Evolutionary conservation across 441 rosid species (phyloP).

Genomic region (Pelargonium australe): DNA sequence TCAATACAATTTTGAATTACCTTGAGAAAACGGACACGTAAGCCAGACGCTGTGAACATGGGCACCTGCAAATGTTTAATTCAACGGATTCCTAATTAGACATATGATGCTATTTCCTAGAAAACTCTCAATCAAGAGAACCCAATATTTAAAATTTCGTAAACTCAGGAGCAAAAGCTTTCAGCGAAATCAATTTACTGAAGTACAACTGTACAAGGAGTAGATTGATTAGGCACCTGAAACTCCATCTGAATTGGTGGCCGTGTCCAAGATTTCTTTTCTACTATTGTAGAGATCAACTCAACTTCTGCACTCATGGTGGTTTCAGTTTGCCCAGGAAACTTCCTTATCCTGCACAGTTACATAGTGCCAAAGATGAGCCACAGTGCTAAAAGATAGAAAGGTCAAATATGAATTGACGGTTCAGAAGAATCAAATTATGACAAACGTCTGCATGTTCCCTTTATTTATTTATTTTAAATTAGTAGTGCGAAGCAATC

Average conservation of each 20-base stretch:
- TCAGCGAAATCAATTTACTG: no score
- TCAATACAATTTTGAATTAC: conserved; percentile 24
- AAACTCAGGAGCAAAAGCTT: no score
- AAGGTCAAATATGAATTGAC: no score
- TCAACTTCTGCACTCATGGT: conserved; percentile 97
- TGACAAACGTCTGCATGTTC: neutral
- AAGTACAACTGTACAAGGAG: neutral
- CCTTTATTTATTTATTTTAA: no score
- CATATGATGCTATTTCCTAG: conserved; percentile 2
- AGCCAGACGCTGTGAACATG: conserved; percentile 96
- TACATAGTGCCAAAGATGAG: conserved; percentile 4
- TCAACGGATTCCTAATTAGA: no score
- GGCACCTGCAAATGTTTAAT: conserved; percentile 50
- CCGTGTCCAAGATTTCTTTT: conserved; percentile 91
- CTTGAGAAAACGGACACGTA: conserved; percentile 97
- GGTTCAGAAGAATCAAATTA: no score
- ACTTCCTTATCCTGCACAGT: conserved; percentile 73
- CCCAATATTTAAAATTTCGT: no score
- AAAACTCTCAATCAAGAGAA: no score
- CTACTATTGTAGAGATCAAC: conserved; percentile 86
- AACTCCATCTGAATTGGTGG: conserved; percentile 99
- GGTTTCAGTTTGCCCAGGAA: conserved; percentile 98
- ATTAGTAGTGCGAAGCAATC: no score
- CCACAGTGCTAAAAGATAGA: neutral
- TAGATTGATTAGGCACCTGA: conserved; percentile 49